phyloP scores from a whole-genome alignment of 2,329 filamentous ascomycete genomes.

The Trichoderma cornu-damae region DNA sequence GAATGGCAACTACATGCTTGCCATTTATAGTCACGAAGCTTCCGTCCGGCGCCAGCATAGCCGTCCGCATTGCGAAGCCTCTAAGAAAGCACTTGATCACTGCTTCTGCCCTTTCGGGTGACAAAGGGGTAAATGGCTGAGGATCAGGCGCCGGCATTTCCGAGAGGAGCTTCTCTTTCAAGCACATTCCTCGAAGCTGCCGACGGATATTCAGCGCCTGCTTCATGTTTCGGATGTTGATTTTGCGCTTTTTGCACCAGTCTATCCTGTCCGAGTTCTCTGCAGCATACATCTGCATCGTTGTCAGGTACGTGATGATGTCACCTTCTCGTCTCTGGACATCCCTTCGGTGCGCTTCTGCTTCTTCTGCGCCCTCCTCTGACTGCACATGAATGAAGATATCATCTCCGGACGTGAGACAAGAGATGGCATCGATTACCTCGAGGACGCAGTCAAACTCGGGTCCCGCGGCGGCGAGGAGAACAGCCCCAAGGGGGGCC shows the following conservation, averaged over 20 bases:
- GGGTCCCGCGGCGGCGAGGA: constrained; percentile 70
- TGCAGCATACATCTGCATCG: constrained; percentile 56
- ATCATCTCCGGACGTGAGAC: constrained; percentile 58
- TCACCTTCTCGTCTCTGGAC: constrained; percentile 59
- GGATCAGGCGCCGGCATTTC: constrained; percentile 47
- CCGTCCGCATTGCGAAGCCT: constrained; percentile 58
- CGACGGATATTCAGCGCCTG: constrained; percentile 58
- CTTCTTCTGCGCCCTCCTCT: constrained; percentile 51
- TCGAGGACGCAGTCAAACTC: constrained; percentile 71
- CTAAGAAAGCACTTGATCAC: constrained; percentile 58
- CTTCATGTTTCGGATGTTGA: constrained; percentile 57
- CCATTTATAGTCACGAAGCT: constrained; percentile 57
- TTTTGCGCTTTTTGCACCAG: constrained; percentile 55
- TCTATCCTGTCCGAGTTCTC: constrained; percentile 50
- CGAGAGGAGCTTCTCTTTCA: constrained; percentile 46
- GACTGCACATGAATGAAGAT: constrained; percentile 57
- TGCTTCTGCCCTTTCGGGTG: constrained; percentile 49
- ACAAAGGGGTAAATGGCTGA: constrained; percentile 50
- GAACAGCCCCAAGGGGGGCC: constrained; percentile 72
- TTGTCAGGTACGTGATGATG: constrained; percentile 58
- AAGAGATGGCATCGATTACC: constrained; percentile 75
- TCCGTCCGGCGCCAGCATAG: constrained; percentile 54
- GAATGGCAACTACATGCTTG: constrained; percentile 56
- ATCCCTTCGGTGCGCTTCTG: constrained; percentile 51
- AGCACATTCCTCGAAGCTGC: constrained; percentile 54